Evolutionary conservation across 192 early-diverging fungal species (phyloP).

Genomic region (Mortierella claussenii): DNA sequence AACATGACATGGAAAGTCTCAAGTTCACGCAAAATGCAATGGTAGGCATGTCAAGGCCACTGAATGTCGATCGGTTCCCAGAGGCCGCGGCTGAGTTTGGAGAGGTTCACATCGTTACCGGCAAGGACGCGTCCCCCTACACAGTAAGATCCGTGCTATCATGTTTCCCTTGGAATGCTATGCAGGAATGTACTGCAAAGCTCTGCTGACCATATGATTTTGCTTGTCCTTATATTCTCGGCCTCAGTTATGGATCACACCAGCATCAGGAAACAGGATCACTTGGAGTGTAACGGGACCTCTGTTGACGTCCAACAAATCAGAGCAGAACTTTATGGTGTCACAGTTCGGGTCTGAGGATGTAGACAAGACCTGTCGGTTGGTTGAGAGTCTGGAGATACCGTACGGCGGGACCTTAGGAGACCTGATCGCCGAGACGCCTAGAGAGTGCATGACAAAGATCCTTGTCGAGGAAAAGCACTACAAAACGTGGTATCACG

Average conservation of each 20-base stretch:
- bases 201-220: not conserved
- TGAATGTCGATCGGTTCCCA: constrained; percentile 16
- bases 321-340: constrained; percentile 26
- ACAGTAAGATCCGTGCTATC: constrained; percentile 1
- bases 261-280: constrained; percentile 13
- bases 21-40: constrained; percentile 25
- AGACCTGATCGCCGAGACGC: constrained; percentile 13
- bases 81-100: constrained; percentile 4
- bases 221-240: too few relatives aligned
- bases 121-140: constrained; percentile 16
- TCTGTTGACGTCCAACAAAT: constrained; percentile 11
- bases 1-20: constrained; percentile 25
- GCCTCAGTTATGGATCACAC: constrained; percentile 30
- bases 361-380: constrained; percentile 15
- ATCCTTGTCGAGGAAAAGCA: constrained; percentile 44
- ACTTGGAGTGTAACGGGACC: constrained; percentile 27
- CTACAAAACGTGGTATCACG: constrained; percentile 46
- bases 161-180: too few relatives aligned
- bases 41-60: constrained; percentile 12
- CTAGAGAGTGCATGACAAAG: constrained; percentile 28
- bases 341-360: constrained; percentile 43
- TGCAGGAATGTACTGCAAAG: not conserved
- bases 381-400: constrained; percentile 27
- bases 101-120: constrained; percentile 16
- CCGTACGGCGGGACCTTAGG: constrained; percentile 30